These are phyloP conservation scores for Sarcomyxa edulis DNA, from an alignment of 768 basidiomycete species.

Conservation along the genomic window DNA sequence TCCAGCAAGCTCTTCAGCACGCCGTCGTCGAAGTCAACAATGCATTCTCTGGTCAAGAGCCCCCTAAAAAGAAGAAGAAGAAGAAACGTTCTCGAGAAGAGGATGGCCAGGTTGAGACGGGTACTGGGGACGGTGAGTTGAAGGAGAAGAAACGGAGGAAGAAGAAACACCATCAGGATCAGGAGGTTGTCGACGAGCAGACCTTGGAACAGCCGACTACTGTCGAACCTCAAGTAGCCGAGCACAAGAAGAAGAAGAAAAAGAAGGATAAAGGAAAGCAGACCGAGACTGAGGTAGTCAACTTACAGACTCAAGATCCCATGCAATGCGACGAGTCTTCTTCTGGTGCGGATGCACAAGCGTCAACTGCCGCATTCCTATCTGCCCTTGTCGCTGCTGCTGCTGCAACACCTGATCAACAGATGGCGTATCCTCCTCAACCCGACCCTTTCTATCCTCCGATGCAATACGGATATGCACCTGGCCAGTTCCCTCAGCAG, in stretches of 20 bases:
- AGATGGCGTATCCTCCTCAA: too few species aligned
- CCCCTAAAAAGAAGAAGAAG: conserved; percentile 30
- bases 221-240: conserved; percentile 13
- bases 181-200: conserved; percentile 18
- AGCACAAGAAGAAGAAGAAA: conserved; percentile 30
- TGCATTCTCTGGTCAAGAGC: conserved; percentile 2
- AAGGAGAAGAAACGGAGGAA: conserved; percentile 22
- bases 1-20: conserved; percentile 10
- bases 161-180: conserved; percentile 26
- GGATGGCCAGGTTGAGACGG: conserved; percentile 12
- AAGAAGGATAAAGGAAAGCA: conserved; percentile 1
- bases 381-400: conserved; percentile 65
- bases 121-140: conserved; percentile 9
- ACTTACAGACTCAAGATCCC: neutral
- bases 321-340: conserved; percentile 29
- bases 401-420: conserved; percentile 24
- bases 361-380: conserved; percentile 53
- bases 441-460: conserved; percentile 24
- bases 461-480: conserved; percentile 18
- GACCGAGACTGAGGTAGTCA: neutral
- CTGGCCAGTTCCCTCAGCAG: conserved; percentile 11
- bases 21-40: conserved; percentile 10
- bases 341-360: too few species aligned
- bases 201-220: neutral
- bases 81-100: conserved; percentile 29